Conservation (phyloP, 148 eudicot genomes). For the Camellia granthamiana region DNA sequence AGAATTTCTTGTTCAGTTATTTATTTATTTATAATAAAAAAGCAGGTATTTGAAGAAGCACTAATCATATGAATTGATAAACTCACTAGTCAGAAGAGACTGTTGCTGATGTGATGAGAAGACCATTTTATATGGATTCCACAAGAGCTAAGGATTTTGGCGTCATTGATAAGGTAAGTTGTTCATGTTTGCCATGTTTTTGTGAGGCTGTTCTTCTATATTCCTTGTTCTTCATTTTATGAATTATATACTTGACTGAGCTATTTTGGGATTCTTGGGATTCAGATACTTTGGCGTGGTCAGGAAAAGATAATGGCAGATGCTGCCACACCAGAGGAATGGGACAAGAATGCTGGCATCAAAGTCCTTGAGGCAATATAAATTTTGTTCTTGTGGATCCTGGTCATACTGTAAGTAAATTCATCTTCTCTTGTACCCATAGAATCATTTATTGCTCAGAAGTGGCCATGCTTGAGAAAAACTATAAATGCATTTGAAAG, state of each 20-base stretch:
- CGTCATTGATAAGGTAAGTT: conserved; percentile 72
- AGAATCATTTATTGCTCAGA: not conserved
- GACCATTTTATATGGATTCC: conserved; percentile 64
- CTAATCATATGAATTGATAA: conserved; percentile 21
- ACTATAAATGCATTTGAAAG: not conserved
- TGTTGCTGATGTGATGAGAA: conserved; percentile 55
- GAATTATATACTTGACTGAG: not conserved
- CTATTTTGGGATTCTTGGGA: conserved; percentile 16
- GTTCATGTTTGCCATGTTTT: conserved; percentile 1
- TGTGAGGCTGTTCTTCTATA: not conserved
- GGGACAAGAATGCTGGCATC: conserved; percentile 75
- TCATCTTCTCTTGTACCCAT: not conserved
- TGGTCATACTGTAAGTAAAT: conserved; percentile 2
- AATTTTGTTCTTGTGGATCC: conserved; percentile 14
- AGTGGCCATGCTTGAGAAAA: not conserved
- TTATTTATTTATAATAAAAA: not conserved
- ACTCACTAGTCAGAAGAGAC: conserved; percentile 63
- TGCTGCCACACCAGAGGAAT: conserved; percentile 69
- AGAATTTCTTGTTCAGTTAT: not conserved
- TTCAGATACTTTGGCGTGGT: conserved; percentile 83
- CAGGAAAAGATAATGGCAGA: conserved; percentile 73
- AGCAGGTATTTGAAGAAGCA: not conserved
- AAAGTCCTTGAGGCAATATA: conserved; percentile 54
- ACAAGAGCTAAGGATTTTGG: conserved; percentile 81
- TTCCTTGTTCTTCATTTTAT: not conserved